phyloP scores from a whole-genome alignment of 495 filamentous ascomycete species.

The Hypoxylon crocopeplum region DNA sequence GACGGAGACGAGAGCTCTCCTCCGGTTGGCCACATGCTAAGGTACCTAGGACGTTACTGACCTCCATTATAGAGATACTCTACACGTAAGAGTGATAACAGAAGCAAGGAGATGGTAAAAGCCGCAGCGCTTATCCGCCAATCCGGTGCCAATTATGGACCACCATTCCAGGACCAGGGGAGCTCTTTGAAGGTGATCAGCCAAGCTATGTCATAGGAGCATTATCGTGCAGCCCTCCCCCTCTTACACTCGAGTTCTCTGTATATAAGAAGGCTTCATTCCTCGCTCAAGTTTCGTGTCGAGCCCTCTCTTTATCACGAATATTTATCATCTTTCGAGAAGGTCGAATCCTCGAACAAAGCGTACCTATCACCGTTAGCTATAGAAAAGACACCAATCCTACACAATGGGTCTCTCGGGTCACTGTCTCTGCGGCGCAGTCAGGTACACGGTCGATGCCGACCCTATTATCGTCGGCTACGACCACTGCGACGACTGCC shows the following conservation, averaged over 20 bases:
- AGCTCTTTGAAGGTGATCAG: slow-evolving; percentile 9
- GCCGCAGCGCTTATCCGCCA: slow-evolving; percentile 4
- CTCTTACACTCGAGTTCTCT: neutral
- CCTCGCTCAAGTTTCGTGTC: neutral
- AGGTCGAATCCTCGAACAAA: neutral
- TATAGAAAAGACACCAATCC: neutral
- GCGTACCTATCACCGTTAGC: neutral
- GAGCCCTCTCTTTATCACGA: neutral
- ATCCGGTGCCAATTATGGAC: slow-evolving; percentile 1
- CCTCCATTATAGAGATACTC: neutral
- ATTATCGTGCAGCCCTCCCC: slow-evolving; percentile 4
- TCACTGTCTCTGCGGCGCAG: slow-evolving; percentile 74
- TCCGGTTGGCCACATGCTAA: slow-evolving; percentile 5
- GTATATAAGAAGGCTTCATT: slow-evolving; percentile 19
- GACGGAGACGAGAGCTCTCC: neutral
- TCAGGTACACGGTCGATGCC: slow-evolving; percentile 67
- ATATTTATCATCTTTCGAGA: neutral
- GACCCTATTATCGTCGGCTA: slow-evolving; percentile 66
- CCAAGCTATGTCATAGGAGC: slow-evolving; percentile 29
- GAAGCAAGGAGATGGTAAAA: slow-evolving; percentile 10
- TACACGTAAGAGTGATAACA: slow-evolving; percentile 26
- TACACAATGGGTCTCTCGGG: slow-evolving; percentile 68
- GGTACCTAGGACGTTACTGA: neutral
- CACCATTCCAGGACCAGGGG: neutral
- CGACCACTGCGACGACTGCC: slow-evolving; percentile 77